Evolutionary conservation across 768 basidiomycete genomes (phyloP), one percentile per base, ranked within the genome.

Genomic region (Lactarius indigo): DNA sequence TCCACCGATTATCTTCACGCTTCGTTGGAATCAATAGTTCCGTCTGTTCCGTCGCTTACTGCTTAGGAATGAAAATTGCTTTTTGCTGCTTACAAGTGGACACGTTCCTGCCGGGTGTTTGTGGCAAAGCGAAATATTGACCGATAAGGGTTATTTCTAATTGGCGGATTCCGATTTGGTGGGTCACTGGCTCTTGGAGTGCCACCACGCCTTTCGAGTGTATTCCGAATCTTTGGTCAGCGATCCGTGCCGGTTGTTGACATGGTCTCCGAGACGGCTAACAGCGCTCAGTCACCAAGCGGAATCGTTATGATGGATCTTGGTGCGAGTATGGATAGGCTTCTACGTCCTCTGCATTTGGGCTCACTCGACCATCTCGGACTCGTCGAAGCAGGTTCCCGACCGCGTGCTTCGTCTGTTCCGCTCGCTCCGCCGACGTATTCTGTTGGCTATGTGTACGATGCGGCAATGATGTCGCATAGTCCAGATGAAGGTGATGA

Each of bases 391-490:
- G 58, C 58, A n/a, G 66, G 52, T 33, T 33, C 50, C 9, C 44
- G 59, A 42, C 66, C 52, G 60, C 68, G 70, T 10, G 78, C 75
- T 63, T 78, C 79, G 20, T 72, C 75, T 57, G 74, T 73, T 55
- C 69, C 68, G 9, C 70, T 71, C 57, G 64, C 41, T 2, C 69
- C 61, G 47, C 54, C 58, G 33, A 61, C 65, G 20, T 72, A 72
- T 66, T 65, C 81, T 10, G 91, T 94, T 59, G 95, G 94, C 57
- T 94, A 90, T 78, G 87, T 96, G 64, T 98, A 93, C 73, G 90
- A 92, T 30, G 72, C 82, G 0, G 85, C 89, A 69, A 98, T 98
- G 96, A 89, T 91, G 77, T 77, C 85, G 20, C 97, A 98, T 78
- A 85, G 83, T 59, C 86, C 85, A 52, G 80, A 81, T n/a, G 78